Base-by-base conservation (phyloP, 2,329 filamentous ascomycete species). In the Penicillium oxalicum region DNA sequence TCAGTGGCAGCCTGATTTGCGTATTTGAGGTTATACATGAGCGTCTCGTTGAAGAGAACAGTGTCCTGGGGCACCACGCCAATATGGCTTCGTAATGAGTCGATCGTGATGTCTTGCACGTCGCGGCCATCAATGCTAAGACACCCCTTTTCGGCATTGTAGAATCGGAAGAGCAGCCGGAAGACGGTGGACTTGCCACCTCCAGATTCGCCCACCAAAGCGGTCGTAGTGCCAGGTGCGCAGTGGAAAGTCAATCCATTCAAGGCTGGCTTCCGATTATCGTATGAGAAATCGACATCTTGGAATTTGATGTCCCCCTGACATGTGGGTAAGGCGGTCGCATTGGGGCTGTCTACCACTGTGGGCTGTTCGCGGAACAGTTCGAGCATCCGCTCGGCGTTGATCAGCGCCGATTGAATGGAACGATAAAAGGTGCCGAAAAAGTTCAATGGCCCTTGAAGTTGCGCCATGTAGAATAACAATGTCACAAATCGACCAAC, bases 121-220 rank as follows among this genome's bases (percentile, higher is more conserved):
- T 96, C 83, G 51, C 84, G 80, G 6, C 86, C 89, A 64, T 97
- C 93, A 47, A 98, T 76, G 62, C 86, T 81, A 49, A 97, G 95
- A 61, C 77, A 82, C 33, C 93, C 93, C 44, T 82, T 79, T 45
- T 84, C 77, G 47, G 85, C 82, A 64, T 96, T 94, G 75, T 97
- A 98, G 70, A 96, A 98, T 13, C 93, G 87, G 77, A 95, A 97
- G 66, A 98, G 83, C 42, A 97, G 80, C 44, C 93, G 86, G 75
- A 98, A 96, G 26, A 98, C 81, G 0, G 93, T 98, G 2, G 91
- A 97, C 70, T 98, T 98, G 57, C 93, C 93, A 50, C 93, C 93
- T 40, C 93, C 93, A 29, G 91, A 97, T 68, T 97, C 91, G 55
- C 93, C 93, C 13, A 98, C 93, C 55, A 98, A 84, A 0, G 93